Base-by-base conservation (phyloP, 192 early-diverging fungal genomes). In the Gamsiella multidivaricata region DNA sequence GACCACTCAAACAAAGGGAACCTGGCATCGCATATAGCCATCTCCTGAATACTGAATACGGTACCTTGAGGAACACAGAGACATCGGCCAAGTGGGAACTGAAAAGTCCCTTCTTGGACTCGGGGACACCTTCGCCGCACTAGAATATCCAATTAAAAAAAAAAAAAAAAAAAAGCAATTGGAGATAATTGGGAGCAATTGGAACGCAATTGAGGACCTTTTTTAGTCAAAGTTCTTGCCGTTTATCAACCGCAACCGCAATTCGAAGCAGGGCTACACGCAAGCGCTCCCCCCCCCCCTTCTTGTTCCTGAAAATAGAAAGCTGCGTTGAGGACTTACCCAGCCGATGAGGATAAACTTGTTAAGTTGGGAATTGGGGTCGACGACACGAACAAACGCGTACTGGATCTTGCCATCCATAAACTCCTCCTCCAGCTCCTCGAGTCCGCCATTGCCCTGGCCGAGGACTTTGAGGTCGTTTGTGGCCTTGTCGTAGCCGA, bases 41-140 rank as follows among this genome's bases (percentile, higher is more conserved):
- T n/a, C n/a, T n/a, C n/a, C n/a, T n/a, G n/a, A n/a, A n/a, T n/a
- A n/a, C n/a, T n/a, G n/a, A n/a, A n/a, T n/a, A n/a, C n/a, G n/a
- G n/a, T 84, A 89, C 92, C 84, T 86, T 93, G 66, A 95, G 91
- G 80, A 88, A 93, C 31, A 81, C 84, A 20, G 88, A 85, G 28
- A 95, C 93, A 69, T 97, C 93, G 58, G 90, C 87, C 29, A 96
- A 79, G 53, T 96, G 94, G 32, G 88, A 82, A 65, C 89, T 90
- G 65, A 96, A 96, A 52, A 95, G 83, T 31, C 92, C 96, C 85
- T 98, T 98, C 72, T 91, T 89, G 46, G 88, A 80, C 59, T 95
- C 95, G 17, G 95, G 95, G 20, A 98, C 97, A 47, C 95, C 96
- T 45, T 92, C 92, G 11, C 97, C 97, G 80, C 96, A 97, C 91